Evolutionary conservation across 345 rosid genomes (phyloP), one percentile per base, ranked within the genome.

Genomic region (Salix viminalis): DNA sequence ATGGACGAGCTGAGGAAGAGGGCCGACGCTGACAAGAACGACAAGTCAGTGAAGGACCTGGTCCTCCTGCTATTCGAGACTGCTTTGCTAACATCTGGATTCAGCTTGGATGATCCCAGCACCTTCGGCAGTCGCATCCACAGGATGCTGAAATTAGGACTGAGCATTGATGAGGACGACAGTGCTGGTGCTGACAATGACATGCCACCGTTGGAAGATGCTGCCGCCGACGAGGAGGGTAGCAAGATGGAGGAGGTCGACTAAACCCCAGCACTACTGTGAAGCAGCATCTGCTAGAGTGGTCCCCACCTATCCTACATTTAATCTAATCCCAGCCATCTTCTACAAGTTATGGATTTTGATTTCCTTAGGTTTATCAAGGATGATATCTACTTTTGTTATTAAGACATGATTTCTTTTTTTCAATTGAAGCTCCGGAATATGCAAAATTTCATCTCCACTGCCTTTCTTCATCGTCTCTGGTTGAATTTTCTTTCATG

Each of bases 171-270:
- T 15, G 78, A 75, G 14, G 78, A 75, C 24, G 78, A 75, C 24
- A 48, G 36, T 23, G 73, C 5, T 34, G 75, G 12, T 0, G 66
- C 67, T 23, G 79, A 69, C 28, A 39, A 41, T n/a, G 73, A 69
- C 54, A 74, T 74, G 75, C 58, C 70, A 1, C 48, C 72, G 2
- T 15, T 75, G 71, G 78, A 75, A 61, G 78, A 75, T 28, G 78
- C 71, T 30, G 72, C 66, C 10, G 77, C 66, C 30, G 64, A 41
- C 2, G 46, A 42, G 14, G 78, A 75, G 72, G 78, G 65, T 1
- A 75, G 78, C 64, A 75, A 75, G 78, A 75, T 75, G 78, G 78
- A 75, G 78, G 78, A 75, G 46, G 72, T 75, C 1, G 78, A 75
- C 44, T 75, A 75, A 75, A 39, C 48, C 5, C 46, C 46, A 12